These are phyloP conservation scores for Barnettozyma californica DNA, from an alignment of 805 yeast species.

Conservation along the genomic window DNA sequence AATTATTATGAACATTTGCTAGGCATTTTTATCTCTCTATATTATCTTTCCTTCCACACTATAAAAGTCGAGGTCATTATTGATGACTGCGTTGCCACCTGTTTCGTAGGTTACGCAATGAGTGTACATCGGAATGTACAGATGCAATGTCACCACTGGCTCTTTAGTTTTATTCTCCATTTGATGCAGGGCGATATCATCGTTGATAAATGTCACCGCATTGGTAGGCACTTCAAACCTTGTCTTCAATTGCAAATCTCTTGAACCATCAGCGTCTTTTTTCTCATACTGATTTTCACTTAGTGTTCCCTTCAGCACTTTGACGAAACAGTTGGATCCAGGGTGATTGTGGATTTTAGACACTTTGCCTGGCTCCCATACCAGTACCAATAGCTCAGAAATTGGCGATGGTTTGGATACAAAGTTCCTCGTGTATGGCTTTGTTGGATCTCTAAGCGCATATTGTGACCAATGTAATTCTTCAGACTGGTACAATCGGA, in stretches of 20 bases:
- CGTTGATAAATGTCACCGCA: conserved; percentile 41
- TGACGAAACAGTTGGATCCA: conserved; percentile 44
- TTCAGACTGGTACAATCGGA: conserved; percentile 27
- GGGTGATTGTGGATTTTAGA: conserved; percentile 46
- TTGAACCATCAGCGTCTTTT: background rate
- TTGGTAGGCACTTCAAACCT: conserved; percentile 19
- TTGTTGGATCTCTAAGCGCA: conserved; percentile 34
- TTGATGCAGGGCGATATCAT: conserved; percentile 41
- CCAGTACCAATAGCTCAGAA: conserved; percentile 38
- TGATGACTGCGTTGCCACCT: conserved; percentile 2
- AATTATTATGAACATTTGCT: background rate
- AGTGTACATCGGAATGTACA: conserved; percentile 34
- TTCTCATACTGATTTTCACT: conserved; percentile 12
- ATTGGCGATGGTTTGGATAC: conserved; percentile 37
- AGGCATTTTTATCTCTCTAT: background rate
- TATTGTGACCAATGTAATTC: conserved; percentile 38
- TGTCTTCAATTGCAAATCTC: conserved; percentile 2
- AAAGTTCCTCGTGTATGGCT: conserved; percentile 33
- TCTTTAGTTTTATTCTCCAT: conserved; percentile 33
- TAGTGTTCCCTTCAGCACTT: conserved; percentile 32
- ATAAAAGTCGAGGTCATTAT: conserved; percentile 1
- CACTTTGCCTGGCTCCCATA: conserved; percentile 41
- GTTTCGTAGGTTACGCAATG: conserved; percentile 3
- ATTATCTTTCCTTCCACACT: conserved; percentile 5
- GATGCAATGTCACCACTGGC: conserved; percentile 37